These are phyloP conservation scores for Viridothelium virens DNA, from an alignment of 495 filamentous ascomycete genomes.

Conservation along the genomic window DNA sequence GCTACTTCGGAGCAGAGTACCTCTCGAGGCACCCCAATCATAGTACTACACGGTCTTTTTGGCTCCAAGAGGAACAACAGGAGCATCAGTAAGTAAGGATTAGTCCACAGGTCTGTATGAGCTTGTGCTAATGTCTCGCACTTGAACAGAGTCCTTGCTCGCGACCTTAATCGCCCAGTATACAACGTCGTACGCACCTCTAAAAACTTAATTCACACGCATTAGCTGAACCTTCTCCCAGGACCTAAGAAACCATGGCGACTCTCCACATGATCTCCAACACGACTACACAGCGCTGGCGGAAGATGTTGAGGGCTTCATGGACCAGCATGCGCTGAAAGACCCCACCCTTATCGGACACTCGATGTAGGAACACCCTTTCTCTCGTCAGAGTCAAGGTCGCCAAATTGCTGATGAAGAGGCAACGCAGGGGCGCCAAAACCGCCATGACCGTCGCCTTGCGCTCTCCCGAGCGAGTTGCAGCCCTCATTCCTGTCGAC, in stretches of 20 bases:
- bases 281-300: constrained; percentile 87
- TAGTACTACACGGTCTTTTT: constrained; percentile 91
- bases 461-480: constrained; percentile 53
- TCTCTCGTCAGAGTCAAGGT: too few relatives aligned
- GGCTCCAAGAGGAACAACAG: constrained; percentile 94
- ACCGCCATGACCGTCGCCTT: constrained; percentile 85
- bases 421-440: constrained; percentile 71
- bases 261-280: constrained; percentile 64
- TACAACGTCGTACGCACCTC: constrained; percentile 64
- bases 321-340: constrained; percentile 61
- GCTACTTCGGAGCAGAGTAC: constrained; percentile 8
- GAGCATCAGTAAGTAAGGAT: constrained; percentile 87
- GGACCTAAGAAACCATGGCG: constrained; percentile 94
- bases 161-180: constrained; percentile 70
- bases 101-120: constrained; percentile 1
- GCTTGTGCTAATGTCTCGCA: constrained; percentile 23
- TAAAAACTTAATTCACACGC: background rate
- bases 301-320: constrained; percentile 76
- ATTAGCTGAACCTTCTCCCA: constrained; percentile 29
- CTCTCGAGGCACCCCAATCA: constrained; percentile 57
- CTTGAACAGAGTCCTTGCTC: constrained; percentile 60
- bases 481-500: constrained; percentile 73
- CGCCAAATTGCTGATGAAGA: background rate
- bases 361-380: constrained; percentile 62
- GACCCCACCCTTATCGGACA: constrained; percentile 78